phyloP scores from a whole-genome alignment of 768 basidiomycete species.

The Zangia roseola region DNA sequence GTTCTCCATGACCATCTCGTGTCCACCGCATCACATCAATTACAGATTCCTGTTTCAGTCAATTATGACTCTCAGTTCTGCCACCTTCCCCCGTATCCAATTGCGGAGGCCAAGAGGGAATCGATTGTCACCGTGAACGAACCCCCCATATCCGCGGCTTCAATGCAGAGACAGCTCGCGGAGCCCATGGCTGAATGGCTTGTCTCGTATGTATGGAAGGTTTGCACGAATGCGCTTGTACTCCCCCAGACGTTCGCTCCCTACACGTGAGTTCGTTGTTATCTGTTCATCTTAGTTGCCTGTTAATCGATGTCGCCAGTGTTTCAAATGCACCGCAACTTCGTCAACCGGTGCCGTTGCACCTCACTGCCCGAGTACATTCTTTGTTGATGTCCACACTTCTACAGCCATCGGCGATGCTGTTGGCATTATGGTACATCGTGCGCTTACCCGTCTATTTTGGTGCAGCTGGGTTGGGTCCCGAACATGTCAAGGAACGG shows the following conservation, averaged over 20 bases:
- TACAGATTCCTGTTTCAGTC: slow-evolving; percentile 22
- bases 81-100: slow-evolving; percentile 16
- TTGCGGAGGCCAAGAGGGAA: slow-evolving; percentile 16
- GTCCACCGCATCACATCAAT: slow-evolving; percentile 15
- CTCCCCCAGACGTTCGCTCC: slow-evolving; percentile 53
- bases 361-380: slow-evolving; percentile 61
- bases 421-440: slow-evolving; percentile 82
- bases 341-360: slow-evolving; percentile 41
- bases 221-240: slow-evolving; percentile 69
- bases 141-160: slow-evolving; percentile 36
- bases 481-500: slow-evolving; percentile 56
- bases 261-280: slow-evolving; percentile 48
- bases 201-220: slow-evolving; percentile 78
- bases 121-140: slow-evolving; percentile 43
- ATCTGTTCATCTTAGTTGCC: neutral
- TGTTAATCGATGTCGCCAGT: slow-evolving; percentile 18
- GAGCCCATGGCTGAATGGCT: slow-evolving; percentile 81
- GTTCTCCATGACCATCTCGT: slow-evolving; percentile 24
- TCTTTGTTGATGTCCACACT: slow-evolving; percentile 75
- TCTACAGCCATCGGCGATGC: slow-evolving; percentile 76
- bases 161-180: slow-evolving; percentile 67
- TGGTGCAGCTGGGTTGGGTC: slow-evolving; percentile 46
- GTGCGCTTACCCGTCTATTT: slow-evolving; percentile 72
- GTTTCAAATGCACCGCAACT: slow-evolving; percentile 31
- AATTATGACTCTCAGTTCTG: slow-evolving; percentile 28